Percentiles rank a stretch among this genome's conserved stretches.
These are phyloP conservation scores for Cladorrhinum samala DNA, from an alignment of 495 filamentous ascomycete species.

Conservation along the genomic window DNA sequence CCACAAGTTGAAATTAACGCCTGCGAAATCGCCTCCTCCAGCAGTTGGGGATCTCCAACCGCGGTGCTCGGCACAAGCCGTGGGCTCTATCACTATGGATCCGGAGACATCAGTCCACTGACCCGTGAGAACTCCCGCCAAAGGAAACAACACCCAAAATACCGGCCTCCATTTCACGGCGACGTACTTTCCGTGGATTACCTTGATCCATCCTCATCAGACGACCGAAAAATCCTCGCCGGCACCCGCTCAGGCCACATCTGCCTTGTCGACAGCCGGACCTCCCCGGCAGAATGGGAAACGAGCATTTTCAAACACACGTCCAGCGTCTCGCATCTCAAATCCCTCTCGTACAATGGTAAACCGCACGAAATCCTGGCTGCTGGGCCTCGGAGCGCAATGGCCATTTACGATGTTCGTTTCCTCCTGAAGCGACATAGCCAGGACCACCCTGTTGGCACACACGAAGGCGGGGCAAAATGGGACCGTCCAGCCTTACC, in stretches of 20 bases:
- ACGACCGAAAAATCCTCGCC: conserved; percentile 25
- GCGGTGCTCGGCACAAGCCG: too few species aligned
- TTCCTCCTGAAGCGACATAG: too few species aligned
- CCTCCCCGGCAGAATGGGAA: conserved; percentile 11
- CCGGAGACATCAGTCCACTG: too few species aligned
- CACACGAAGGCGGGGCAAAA: neutral
- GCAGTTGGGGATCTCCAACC: too few species aligned
- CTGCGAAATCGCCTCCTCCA: too few species aligned
- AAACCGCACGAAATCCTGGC: conserved; percentile 33
- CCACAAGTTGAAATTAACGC: too few species aligned
- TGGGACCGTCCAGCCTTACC: conserved; percentile 13
- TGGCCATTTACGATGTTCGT: conserved; percentile 38
- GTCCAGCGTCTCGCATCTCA: conserved; percentile 29
- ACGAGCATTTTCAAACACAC: conserved; percentile 18
- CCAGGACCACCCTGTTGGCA: too few species aligned
- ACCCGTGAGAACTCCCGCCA: too few species aligned
- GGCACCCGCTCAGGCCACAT: conserved; percentile 33
- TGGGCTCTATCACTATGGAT: too few species aligned
- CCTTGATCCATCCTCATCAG: conserved; percentile 17
- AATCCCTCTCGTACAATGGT: conserved; percentile 14
- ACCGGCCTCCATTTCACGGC: conserved; percentile 1
- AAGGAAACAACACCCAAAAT: neutral
- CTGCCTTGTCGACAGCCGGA: conserved; percentile 28
- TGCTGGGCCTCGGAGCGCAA: conserved; percentile 28
- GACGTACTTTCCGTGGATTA: conserved; percentile 28